phyloP scores from a whole-genome alignment of 2,329 filamentous ascomycete genomes.

The Aureobasidium sp. region DNA sequence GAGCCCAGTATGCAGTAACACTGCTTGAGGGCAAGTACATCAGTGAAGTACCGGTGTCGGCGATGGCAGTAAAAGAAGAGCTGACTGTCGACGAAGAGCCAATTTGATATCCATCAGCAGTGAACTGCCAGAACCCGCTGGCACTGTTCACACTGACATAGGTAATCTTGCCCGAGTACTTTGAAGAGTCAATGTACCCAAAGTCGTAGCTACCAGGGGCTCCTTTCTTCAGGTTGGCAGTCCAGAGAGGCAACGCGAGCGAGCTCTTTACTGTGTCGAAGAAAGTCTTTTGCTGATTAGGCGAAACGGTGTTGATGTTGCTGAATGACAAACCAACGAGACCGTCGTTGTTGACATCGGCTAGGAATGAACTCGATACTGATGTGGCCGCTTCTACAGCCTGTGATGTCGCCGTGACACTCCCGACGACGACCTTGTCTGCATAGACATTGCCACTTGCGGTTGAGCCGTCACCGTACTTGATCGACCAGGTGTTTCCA shows the following conservation, averaged over 20 bases:
- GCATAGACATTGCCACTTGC: conserved; percentile 59
- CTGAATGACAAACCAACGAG: conserved; percentile 56
- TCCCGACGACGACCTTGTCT: conserved; percentile 57
- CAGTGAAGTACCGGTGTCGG: conserved; percentile 66
- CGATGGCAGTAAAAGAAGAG: conserved; percentile 48
- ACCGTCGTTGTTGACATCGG: conserved; percentile 50
- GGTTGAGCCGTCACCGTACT: conserved; percentile 58
- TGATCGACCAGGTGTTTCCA: conserved; percentile 53
- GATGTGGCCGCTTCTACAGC: conserved; percentile 58
- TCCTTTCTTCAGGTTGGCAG: conserved; percentile 50
- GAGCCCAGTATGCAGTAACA: conserved; percentile 31
- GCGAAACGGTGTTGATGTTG: conserved; percentile 51
- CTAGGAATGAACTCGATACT: conserved; percentile 48
- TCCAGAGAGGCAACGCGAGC: conserved; percentile 50
- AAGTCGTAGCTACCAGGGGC: conserved; percentile 50
- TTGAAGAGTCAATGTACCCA: conserved; percentile 51
- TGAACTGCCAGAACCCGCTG: conserved; percentile 60
- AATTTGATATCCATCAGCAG: conserved; percentile 49
- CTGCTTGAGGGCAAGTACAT: conserved; percentile 46
- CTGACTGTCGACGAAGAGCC: conserved; percentile 38
- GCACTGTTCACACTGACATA: conserved; percentile 51
- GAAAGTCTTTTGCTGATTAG: conserved; percentile 48
- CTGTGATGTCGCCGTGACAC: conserved; percentile 52
- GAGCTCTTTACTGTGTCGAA: conserved; percentile 51
- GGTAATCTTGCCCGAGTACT: conserved; percentile 52